Base-by-base conservation (phyloP, 345 rosid species). In the Excoecaria agallocha region DNA sequence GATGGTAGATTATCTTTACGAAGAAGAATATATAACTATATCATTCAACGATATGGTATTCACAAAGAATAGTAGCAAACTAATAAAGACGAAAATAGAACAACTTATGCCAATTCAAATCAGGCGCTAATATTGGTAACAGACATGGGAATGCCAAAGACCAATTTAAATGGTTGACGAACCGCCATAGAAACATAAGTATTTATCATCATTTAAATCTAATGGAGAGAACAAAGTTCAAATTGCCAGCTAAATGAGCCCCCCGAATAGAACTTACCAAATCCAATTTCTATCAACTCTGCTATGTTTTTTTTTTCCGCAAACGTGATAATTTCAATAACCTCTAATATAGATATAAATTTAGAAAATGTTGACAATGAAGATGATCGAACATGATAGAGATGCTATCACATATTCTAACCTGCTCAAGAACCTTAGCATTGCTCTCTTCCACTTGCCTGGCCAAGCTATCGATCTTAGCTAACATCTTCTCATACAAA, bases 401-500 rank as follows among this genome's bases (percentile, higher is more conserved):
- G 45, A 66, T 20, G 69, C 19, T 39, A 20, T 45, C 17, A 48
- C n/a, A 41, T 43, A 20, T 66, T n/a, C 82, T 77, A 56, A 94
- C 97, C 97, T 79, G 86, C 79, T 86, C 86, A 51, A 76, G 68
- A 72, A 94, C 90, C 79, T 69, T 80, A 69, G 91, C 85, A 3
- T 91, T 86, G 80, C 89, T 87, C 51, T 73, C 74, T 84, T 92
- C 98, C 69, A 89, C 96, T 45, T 80, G 84, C n/a, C 89, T 83
- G 55, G 91, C 89, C 88, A 94, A 82, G 81, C 78, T 86, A 62
- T 86, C 86, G 22, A 87, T 68, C 83, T 89, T 89, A 1, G 51
- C 72, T 74, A 90, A 76, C 97, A 92, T 94, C 70, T 79, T 92
- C 84, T 86, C 93, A 71, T 94, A 94, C 82, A 90, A 71, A 57